Evolutionary conservation across 495 filamentous ascomycete species (phyloP).

Genomic region (Evernia prunastri): DNA sequence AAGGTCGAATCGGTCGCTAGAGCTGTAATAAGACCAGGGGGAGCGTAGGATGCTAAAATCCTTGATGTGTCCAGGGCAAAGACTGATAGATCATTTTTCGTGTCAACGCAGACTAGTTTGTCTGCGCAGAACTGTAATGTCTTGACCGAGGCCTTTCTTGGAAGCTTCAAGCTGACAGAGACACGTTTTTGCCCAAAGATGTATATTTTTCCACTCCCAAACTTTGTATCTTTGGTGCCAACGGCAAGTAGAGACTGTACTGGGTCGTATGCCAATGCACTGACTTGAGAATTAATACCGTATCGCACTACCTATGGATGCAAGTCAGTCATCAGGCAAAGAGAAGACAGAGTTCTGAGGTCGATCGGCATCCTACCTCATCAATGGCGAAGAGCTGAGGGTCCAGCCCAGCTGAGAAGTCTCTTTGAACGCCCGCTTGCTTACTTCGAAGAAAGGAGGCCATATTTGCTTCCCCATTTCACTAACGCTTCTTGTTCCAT

Average conservation of each 20-base stretch:
- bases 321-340: constrained; percentile 25
- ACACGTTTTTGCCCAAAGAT: constrained; percentile 83
- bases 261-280: constrained; percentile 80
- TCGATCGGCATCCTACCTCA: constrained; percentile 49
- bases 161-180: constrained; percentile 56
- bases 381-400: constrained; percentile 74
- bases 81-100: constrained; percentile 72
- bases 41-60: constrained; percentile 57
- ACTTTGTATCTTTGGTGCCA: constrained; percentile 76
- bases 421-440: constrained; percentile 85
- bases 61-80: constrained; percentile 64
- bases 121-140: constrained; percentile 69
- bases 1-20: constrained; percentile 77
- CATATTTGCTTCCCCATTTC: constrained; percentile 43
- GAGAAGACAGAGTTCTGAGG: neutral
- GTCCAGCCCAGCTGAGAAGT: constrained; percentile 73
- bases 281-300: constrained; percentile 83
- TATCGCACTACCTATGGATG: constrained; percentile 60
- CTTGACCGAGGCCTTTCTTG: constrained; percentile 61
- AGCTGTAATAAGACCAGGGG: constrained; percentile 62
- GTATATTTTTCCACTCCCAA: constrained; percentile 75
- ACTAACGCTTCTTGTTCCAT: neutral
- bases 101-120: constrained; percentile 75
- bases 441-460: constrained; percentile 82
- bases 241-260: constrained; percentile 91